Evolutionary conservation across 225 moss, liverwort and hornwort genomes (phyloP), one percentile per base, ranked within the genome.

Genomic region (Lunularia cruciata): DNA sequence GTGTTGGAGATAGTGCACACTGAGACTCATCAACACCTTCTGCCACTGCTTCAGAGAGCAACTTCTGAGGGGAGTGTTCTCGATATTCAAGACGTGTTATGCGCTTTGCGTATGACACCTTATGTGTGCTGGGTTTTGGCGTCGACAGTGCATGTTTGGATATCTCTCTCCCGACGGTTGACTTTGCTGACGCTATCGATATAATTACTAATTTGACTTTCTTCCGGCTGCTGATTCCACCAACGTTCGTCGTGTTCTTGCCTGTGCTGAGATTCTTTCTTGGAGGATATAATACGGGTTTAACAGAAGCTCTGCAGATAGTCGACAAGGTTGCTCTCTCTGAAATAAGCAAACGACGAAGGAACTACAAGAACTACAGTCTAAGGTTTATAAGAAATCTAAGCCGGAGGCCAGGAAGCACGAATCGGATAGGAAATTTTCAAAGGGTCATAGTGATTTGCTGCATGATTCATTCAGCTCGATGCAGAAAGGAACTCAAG

Each of bases 131-230:
- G 3, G 90, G 81, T 0, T 90, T 93, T 63, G 84, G 88, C 38
- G 84, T 87, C 6, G 90, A 93, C 25, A 85, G 83, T 16, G 88
- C 82, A 0, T 88, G 86, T 55, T 77, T 90, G 28, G 84, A 82
- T 4, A 75, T 77, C 1, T 84, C 81, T 2, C 69, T 90, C 0
- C 71, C 87, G 3, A 35, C n/a, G 4, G 70, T 79, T 22, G 53
- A 45, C 13, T 75, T 79, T 38, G 70, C 69, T 28, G 11, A 75
- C 35, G 74, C 79, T 14, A 75, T 79, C 28, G 74, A 79, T 52
- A 23, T 63, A 6, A 75, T 70, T 10, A 74, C 75, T 22, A 25
- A 35, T 18, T 56, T 57, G 20, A 70, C 59, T 11, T 6, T 51
- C n/a, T 10, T 3, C 6, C 69, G 75, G 1, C 65, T 79, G 35